Percentiles rank a stretch among this genome's conserved stretches.
phyloP scores from a whole-genome alignment of 2,329 filamentous ascomycete species.

The Coniochaeta ligniaria region DNA sequence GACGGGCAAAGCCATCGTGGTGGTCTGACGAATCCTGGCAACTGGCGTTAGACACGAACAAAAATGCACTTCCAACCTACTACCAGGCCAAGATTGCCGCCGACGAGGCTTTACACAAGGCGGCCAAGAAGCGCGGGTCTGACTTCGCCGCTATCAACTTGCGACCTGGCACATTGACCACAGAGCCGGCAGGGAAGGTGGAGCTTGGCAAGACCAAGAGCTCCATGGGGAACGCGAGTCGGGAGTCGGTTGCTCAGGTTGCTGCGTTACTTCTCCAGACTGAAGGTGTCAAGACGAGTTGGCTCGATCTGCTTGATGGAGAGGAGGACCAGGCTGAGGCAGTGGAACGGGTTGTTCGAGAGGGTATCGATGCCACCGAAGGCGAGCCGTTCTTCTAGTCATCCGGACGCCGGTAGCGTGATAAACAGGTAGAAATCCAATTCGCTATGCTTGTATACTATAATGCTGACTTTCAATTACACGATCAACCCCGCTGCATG shows the following conservation, averaged over 20 bases:
- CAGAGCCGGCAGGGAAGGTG: constrained; percentile 38
- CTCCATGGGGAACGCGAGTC: constrained; percentile 34
- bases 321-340: constrained; percentile 38
- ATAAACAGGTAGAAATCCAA: constrained; percentile 9
- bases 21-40: constrained; percentile 45
- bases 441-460: constrained; percentile 2
- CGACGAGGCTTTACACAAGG: constrained; percentile 48
- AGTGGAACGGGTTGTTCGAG: constrained; percentile 39
- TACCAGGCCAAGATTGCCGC: constrained; percentile 54
- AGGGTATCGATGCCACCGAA: constrained; percentile 43
- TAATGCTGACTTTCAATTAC: constrained; percentile 6
- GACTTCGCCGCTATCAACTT: constrained; percentile 44
- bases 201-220: constrained; percentile 37
- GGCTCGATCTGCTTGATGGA: constrained; percentile 50
- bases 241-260: constrained; percentile 53
- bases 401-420: neutral
- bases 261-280: constrained; percentile 47
- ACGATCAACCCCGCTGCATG: constrained; percentile 1
- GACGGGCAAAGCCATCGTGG: constrained; percentile 45
- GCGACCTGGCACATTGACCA: constrained; percentile 42
- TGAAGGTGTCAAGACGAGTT: constrained; percentile 37
- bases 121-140: constrained; percentile 28
- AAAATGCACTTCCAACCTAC: constrained; percentile 40
- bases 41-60: constrained; percentile 28
- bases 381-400: constrained; percentile 32